Evolutionary conservation across 1,284 basidiomycete genomes (phyloP), one percentile per base, ranked within the genome.

Genomic region (Malassezia globosa): DNA sequence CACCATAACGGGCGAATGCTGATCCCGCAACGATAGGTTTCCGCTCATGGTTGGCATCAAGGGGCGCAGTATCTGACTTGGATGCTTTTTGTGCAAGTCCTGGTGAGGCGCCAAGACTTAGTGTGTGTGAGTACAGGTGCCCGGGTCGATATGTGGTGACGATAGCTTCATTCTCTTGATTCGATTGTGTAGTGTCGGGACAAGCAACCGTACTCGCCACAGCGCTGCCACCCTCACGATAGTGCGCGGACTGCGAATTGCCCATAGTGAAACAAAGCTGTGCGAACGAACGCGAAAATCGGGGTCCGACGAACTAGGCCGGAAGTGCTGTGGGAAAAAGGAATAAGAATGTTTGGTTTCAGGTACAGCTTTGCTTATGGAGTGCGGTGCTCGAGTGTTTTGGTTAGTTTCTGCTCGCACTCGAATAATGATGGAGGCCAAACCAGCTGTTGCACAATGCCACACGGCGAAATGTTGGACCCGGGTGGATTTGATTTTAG

Each of bases 81-180:
- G 29, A 31, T 13, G 4, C 29, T 31, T 31, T 31, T 31, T 11
- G 11, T 16, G 11, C 29, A 11, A 31, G 11, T 11, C 16, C 29
- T 13, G 29, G 29, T 11, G 11, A 31, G 11, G 29, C 29, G 3
- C 16, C 29, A 16, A 31, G 34, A 34, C 41, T 38, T 31, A 52
- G 39, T 11, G 26, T 38, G 46, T 52, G 50, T 10, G 50, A 52
- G 31, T 52, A 52, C 7, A 47, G 25, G 22, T 52, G 50, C 5
- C 50, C 50, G 1, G 50, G 50, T 2, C 39, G 44, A 29, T 52
- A 45, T 26, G 34, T 41, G 7, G 45, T 52, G 7, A 52, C 45
- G 7, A 13, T 25, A 11, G 44, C 23, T 19, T 52, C 44, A 23
- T 24, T 26, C 34, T 36, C 34, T 10, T 25, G 42, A 16, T 16